A percentile compares a stretch with the other conserved stretches of the same genome.
phyloP scores from a whole-genome alignment of 345 rosid species.

The Gossypium turneri region DNA sequence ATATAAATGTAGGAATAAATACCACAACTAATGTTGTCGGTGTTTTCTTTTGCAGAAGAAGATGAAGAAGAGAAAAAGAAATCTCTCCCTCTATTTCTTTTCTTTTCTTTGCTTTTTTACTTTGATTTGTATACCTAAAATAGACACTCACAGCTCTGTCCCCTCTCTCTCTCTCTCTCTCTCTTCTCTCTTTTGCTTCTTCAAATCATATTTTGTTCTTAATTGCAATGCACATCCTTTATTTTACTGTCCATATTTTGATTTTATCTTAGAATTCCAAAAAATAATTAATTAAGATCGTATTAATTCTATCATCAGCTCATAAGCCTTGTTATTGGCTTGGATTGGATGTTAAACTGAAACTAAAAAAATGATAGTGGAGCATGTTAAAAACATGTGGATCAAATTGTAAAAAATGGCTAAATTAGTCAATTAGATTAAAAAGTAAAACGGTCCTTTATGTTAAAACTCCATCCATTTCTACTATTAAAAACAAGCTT shows the following conservation, averaged over 20 bases:
- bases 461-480: no score
- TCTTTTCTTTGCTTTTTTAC: slow-evolving; percentile 17
- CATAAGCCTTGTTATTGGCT: no score
- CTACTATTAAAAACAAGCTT: no score
- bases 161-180: not conserved
- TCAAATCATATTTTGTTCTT: slow-evolving; percentile 41
- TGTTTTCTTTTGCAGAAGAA: slow-evolving; percentile 11
- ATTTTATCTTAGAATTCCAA: no score
- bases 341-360: no score
- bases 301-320: no score
- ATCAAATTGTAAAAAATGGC: no score
- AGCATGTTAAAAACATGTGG: no score
- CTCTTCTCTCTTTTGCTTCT: slow-evolving; percentile 10
- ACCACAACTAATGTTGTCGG: slow-evolving; percentile 20
- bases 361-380: no score
- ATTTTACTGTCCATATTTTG: not conserved
- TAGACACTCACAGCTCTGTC: not conserved
- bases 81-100: not conserved
- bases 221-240: not conserved
- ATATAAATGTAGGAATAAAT: slow-evolving; percentile 8
- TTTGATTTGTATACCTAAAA: slow-evolving; percentile 22
- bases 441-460: no score
- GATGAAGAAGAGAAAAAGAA: slow-evolving; percentile 4
- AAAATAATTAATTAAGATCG: no score
- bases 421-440: no score